Evolutionary conservation across 2,329 filamentous ascomycete species (phyloP).

Genomic region (Fusarium avenaceum): DNA sequence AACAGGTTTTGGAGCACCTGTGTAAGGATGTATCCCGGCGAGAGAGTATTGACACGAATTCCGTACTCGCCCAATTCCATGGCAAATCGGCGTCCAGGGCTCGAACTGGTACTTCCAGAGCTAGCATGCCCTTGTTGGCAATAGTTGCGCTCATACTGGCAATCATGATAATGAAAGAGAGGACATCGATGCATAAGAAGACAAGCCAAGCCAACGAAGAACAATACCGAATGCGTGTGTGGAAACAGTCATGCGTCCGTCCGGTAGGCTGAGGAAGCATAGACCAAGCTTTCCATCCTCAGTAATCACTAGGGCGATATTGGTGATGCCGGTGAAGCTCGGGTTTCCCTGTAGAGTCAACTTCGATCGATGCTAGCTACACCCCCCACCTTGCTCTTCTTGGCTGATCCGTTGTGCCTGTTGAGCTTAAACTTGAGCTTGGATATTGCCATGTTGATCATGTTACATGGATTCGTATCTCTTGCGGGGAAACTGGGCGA

Average conservation of each 20-base stretch:
- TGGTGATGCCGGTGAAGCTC: slow-evolving; percentile 38
- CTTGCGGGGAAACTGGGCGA: slow-evolving; percentile 16
- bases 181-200: neutral
- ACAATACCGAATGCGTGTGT: slow-evolving; percentile 5
- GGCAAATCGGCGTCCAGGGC: slow-evolving; percentile 60
- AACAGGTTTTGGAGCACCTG: slow-evolving; percentile 89
- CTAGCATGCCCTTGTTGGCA: slow-evolving; percentile 72
- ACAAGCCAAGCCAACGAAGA: neutral
- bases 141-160: slow-evolving; percentile 78
- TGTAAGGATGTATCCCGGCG: slow-evolving; percentile 83
- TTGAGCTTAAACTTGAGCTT: neutral
- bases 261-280: neutral
- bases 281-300: slow-evolving; percentile 4
- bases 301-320: slow-evolving; percentile 40
- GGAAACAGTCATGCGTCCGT: neutral
- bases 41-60: slow-evolving; percentile 86
- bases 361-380: neutral
- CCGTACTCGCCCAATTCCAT: slow-evolving; percentile 79
- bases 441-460: neutral
- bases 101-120: slow-evolving; percentile 64
- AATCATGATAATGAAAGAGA: slow-evolving; percentile 69
- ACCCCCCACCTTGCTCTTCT: neutral
- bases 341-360: slow-evolving; percentile 43
- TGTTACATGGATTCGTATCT: neutral
- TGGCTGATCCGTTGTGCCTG: neutral